Evolutionary conservation across 176 grass and related monocot species (phyloP).

Genomic region (Triticum urartu): DNA sequence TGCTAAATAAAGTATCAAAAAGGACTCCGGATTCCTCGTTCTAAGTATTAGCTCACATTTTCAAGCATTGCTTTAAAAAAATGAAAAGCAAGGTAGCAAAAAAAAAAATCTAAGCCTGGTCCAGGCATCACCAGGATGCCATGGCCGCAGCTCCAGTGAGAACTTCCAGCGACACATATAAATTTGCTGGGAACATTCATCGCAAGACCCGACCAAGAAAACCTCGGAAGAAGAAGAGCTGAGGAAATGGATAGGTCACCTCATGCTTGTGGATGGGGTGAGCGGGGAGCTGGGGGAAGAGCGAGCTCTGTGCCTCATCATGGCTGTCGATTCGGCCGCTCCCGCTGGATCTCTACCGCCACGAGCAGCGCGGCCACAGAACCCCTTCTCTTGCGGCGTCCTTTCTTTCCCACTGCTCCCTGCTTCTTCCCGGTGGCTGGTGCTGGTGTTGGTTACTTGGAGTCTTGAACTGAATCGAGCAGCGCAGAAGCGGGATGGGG

Average conservation of each 20-base stretch:
- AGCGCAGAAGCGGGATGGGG: background rate
- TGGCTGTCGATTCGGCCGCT: slow-evolving; percentile 1
- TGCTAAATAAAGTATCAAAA: background rate
- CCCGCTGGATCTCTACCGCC: background rate
- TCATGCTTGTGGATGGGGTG: slow-evolving; percentile 41
- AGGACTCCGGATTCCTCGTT: slow-evolving; percentile 4
- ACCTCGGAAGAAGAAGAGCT: background rate
- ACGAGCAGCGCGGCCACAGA: background rate
- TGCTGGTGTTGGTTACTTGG: background rate
- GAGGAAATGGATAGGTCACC: slow-evolving; percentile 3
- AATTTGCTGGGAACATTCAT: background rate
- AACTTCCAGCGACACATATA: background rate
- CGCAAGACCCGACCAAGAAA: background rate
- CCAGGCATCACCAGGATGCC: background rate
- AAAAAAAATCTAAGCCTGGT: background rate
- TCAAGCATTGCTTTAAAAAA: background rate
- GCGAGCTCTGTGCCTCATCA: slow-evolving; percentile 56
- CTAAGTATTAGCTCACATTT: background rate
- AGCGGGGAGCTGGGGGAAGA: slow-evolving; percentile 46
- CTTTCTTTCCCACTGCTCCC: background rate
- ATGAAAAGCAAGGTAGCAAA: background rate
- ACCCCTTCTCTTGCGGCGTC: background rate
- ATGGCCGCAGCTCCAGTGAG: background rate
- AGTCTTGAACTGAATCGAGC: slow-evolving; percentile 9
- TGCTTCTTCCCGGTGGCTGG: background rate